Conservation (phyloP, 2,329 filamentous ascomycete species). For the Trichoderma gracile region DNA sequence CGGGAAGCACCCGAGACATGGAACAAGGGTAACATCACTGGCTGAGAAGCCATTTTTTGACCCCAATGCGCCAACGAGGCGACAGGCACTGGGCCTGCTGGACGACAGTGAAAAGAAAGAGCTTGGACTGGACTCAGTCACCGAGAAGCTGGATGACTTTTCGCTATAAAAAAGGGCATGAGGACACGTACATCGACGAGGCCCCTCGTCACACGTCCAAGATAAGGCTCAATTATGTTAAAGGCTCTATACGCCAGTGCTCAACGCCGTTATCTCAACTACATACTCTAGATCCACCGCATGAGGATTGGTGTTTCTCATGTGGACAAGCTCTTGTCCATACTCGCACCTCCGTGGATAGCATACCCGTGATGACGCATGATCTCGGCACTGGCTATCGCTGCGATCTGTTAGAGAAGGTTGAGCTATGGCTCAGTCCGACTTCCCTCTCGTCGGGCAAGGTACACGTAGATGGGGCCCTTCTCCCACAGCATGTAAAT, state of each 20-base stretch:
- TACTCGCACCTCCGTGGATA: too few relatives aligned
- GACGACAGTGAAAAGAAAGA: slow-evolving; percentile 53
- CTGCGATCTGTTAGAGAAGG: neutral
- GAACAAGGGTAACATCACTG: slow-evolving; percentile 68
- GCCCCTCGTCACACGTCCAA: too few relatives aligned
- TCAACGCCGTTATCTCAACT: too few relatives aligned
- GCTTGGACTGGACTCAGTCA: slow-evolving; percentile 22
- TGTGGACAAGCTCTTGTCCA: too few relatives aligned
- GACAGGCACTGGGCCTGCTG: slow-evolving; percentile 65
- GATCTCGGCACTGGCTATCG: too few relatives aligned
- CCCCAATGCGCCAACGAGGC: slow-evolving; percentile 61
- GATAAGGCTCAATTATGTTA: too few relatives aligned
- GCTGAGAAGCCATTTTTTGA: slow-evolving; percentile 73
- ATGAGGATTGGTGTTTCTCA: too few relatives aligned
- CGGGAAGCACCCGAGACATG: slow-evolving; percentile 65
- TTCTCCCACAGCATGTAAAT: slow-evolving; percentile 25
- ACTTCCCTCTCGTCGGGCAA: neutral
- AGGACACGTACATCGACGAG: too few relatives aligned
- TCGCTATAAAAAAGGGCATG: neutral
- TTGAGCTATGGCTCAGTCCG: neutral
- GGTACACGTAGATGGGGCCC: neutral
- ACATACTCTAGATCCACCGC: too few relatives aligned
- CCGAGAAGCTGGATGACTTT: neutral
- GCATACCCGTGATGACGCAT: too few relatives aligned
- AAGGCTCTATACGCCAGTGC: too few relatives aligned